Conservation (phyloP, 805 yeast species). For the Lipomyces yamadae region DNA sequence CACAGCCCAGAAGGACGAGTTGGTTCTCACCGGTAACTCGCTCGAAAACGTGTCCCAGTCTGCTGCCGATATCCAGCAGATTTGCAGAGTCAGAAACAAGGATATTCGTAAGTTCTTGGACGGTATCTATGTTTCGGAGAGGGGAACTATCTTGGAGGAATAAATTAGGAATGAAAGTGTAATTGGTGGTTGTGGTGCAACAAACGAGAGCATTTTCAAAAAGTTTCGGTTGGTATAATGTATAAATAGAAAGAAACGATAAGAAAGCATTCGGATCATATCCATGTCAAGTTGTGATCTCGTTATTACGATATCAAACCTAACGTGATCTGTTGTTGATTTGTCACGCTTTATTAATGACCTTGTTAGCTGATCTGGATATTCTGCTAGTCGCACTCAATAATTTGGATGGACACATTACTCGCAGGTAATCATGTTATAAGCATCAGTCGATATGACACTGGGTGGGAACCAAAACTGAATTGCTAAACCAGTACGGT, state of each 20-base stretch:
- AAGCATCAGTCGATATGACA: too few relatives aligned
- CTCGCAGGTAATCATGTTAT: too few relatives aligned
- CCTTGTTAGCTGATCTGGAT: too few relatives aligned
- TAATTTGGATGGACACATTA: too few relatives aligned
- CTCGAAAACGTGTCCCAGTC: slow-evolving; percentile 96
- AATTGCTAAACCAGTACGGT: too few relatives aligned
- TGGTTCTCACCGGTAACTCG: slow-evolving; percentile 91
- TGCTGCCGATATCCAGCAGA: slow-evolving; percentile 98
- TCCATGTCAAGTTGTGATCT: neutral
- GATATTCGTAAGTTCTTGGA: slow-evolving; percentile 99
- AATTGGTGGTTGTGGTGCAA: neutral
- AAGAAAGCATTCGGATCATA: neutral
- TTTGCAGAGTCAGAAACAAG: slow-evolving; percentile 98
- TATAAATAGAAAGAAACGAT: slow-evolving; percentile 6
- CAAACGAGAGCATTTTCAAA: slow-evolving; percentile 6
- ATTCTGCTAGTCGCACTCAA: too few relatives aligned
- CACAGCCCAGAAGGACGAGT: slow-evolving; percentile 89
- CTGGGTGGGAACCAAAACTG: too few relatives aligned
- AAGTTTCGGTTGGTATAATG: slow-evolving; percentile 12
- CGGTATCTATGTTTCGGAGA: slow-evolving; percentile 99
- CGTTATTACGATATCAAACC: too few relatives aligned
- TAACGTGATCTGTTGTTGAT: too few relatives aligned
- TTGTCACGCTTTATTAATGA: too few relatives aligned
- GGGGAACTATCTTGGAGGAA: slow-evolving; percentile 83
- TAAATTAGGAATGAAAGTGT: slow-evolving; percentile 5